Evolutionary conservation across 1,139 yeast species (phyloP).

Genomic region (Suhomyces taliae): DNA sequence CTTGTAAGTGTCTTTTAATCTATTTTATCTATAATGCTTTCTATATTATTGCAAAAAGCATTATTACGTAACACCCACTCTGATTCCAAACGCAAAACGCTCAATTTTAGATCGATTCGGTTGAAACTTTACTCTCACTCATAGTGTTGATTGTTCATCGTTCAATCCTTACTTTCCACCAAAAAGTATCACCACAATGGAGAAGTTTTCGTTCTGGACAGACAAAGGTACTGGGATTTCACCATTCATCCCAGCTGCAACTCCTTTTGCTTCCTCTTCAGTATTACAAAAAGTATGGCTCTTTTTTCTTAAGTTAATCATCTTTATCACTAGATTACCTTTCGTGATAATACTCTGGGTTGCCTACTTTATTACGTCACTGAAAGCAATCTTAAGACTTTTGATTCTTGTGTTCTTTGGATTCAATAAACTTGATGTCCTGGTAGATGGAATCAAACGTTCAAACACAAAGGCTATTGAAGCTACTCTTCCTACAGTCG

Average conservation of each 20-base stretch:
- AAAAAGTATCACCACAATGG: constrained; percentile 43
- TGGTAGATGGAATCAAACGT: constrained; percentile 54
- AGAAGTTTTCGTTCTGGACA: constrained; percentile 71
- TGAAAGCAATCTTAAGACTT: constrained; percentile 11
- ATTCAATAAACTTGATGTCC: constrained; percentile 33
- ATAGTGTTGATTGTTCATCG: neutral
- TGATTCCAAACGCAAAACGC: neutral
- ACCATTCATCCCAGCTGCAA: constrained; percentile 60
- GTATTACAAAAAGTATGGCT: constrained; percentile 7
- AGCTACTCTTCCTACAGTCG: constrained; percentile 38
- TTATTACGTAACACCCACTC: neutral
- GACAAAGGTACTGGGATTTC: constrained; percentile 84
- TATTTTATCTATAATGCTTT: neutral
- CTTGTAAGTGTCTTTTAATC: neutral
- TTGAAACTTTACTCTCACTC: too few relatives aligned
- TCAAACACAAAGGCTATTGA: constrained; percentile 35
- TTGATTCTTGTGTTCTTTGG: constrained; percentile 23
- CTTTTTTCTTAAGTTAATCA: constrained; percentile 17
- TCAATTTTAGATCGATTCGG: neutral
- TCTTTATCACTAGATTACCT: constrained; percentile 28
- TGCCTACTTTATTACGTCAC: constrained; percentile 6
- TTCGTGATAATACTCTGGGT: constrained; percentile 12
- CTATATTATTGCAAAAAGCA: constrained; percentile 2
- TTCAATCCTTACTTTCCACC: neutral
- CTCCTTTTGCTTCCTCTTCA: constrained; percentile 4